Percentiles rank a stretch among this genome's conserved stretches.
Evolutionary conservation across 345 rosid species (phyloP).

Genomic region (Brassica juncea): DNA sequence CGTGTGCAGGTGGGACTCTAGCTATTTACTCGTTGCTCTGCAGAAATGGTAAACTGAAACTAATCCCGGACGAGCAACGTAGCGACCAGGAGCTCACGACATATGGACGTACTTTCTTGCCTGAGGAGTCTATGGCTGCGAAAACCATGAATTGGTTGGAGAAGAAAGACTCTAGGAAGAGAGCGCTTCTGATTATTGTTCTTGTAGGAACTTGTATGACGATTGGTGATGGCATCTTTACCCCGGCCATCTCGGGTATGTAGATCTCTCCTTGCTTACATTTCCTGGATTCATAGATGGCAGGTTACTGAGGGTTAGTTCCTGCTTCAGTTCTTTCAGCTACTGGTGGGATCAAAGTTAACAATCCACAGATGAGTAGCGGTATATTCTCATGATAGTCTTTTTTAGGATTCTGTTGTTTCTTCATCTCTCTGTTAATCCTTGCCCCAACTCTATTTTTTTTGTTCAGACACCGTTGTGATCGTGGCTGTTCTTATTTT

Average conservation of each 20-base stretch:
- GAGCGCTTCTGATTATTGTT: slow-evolving; percentile 65
- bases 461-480: slow-evolving; percentile 66
- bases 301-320: background rate
- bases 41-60: slow-evolving; percentile 87
- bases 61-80: slow-evolving; percentile 85
- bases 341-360: slow-evolving; percentile 83
- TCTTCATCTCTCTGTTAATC: background rate
- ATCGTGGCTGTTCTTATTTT: slow-evolving; percentile 73
- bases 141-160: slow-evolving; percentile 88
- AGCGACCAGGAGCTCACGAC: slow-evolving; percentile 95
- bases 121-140: slow-evolving; percentile 83
- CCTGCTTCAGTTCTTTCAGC: slow-evolving; percentile 84
- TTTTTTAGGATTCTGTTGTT: background rate
- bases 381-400: slow-evolving; percentile 43
- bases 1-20: slow-evolving; percentile 79
- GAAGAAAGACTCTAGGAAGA: slow-evolving; percentile 54
- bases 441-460: background rate
- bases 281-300: background rate
- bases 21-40: slow-evolving; percentile 95
- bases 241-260: slow-evolving; percentile 96
- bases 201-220: slow-evolving; percentile 94
- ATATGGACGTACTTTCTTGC: slow-evolving; percentile 73
- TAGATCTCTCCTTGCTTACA: background rate
- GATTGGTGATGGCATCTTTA: slow-evolving; percentile 95
- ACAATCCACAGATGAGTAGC: slow-evolving; percentile 54